Base-by-base conservation (phyloP, 768 basidiomycete species). In the Suillus decipiens region DNA sequence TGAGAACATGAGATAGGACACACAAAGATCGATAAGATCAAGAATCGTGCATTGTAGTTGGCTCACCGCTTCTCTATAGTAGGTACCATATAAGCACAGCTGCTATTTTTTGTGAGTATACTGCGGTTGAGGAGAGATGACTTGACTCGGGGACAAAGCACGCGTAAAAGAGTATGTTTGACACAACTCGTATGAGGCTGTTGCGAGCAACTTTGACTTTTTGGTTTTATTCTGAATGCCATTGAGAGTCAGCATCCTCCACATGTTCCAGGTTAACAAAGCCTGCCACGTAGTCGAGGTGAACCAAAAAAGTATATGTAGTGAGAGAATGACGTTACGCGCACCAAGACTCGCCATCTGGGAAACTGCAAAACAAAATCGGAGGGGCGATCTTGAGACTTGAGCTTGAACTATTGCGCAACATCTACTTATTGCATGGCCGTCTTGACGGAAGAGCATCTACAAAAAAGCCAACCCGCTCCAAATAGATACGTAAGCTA, bases 301-400 rank as follows among this genome's bases (percentile, higher is more conserved):
- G n/a, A n/a, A n/a, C n/a, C n/a, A n/a, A n/a, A n/a, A n/a, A n/a
- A n/a, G n/a, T n/a, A n/a, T n/a, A n/a, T n/a, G n/a, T n/a, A n/a
- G n/a, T n/a, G n/a, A n/a, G n/a, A n/a, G n/a, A n/a, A n/a, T n/a
- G n/a, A n/a, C n/a, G n/a, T n/a, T 12, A 12, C 24, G 24, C 22
- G 22, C 47, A 24, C 24, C 47, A 48, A 48, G 24, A 48, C 47
- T 12, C n/a, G 14, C 12, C 47, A 48, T 48, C 24, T 12, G 14
- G 1, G 47, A 22, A 48, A 48, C 47, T 48, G 37, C 28, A 68
- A 68, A 69, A 41, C 63, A 59, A 19, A 63, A 63, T 15, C 68
- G 70, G 12, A 47, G 68, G 5, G 72, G 73, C 33, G 72, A 73
- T 58, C 8, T 73, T 17, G 69, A 73, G 57, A n/a, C 8, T 73